Evolutionary conservation across 2,329 filamentous ascomycete genomes (phyloP).

Genomic region (Didymellaceae sp.): DNA sequence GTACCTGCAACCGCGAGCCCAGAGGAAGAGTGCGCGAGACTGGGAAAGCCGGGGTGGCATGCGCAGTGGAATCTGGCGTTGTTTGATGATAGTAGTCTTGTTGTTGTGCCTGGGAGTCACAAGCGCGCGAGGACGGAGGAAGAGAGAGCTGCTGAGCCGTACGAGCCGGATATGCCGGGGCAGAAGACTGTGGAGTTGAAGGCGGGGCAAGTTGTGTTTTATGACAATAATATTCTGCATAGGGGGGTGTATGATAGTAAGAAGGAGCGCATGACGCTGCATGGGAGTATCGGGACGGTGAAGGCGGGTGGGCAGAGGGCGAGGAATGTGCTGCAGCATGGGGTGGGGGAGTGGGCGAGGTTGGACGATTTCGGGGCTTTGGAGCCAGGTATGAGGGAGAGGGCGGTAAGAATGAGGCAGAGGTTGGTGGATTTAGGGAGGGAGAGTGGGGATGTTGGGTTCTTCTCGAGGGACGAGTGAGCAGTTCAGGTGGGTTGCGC

Average conservation of each 20-base stretch:
- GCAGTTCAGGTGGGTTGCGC: not conserved
- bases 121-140: slow-evolving; percentile 69
- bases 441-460: slow-evolving; percentile 68
- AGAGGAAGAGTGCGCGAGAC: slow-evolving; percentile 69
- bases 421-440: slow-evolving; percentile 68
- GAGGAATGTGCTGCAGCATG: slow-evolving; percentile 78
- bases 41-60: slow-evolving; percentile 70
- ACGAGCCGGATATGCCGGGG: slow-evolving; percentile 65
- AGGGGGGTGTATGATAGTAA: slow-evolving; percentile 67
- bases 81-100: slow-evolving; percentile 72
- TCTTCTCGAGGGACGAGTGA: slow-evolving; percentile 46
- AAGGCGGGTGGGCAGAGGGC: slow-evolving; percentile 64
- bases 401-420: slow-evolving; percentile 69
- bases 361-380: slow-evolving; percentile 66
- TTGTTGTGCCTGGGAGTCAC: slow-evolving; percentile 82
- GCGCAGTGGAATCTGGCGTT: slow-evolving; percentile 89
- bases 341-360: slow-evolving; percentile 70
- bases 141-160: slow-evolving; percentile 73
- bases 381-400: slow-evolving; percentile 62
- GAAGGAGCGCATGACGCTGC: slow-evolving; percentile 72
- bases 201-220: slow-evolving; percentile 83
- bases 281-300: slow-evolving; percentile 72
- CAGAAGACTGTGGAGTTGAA: slow-evolving; percentile 71
- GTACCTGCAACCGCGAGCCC: slow-evolving; percentile 69
- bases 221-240: slow-evolving; percentile 88